Percentiles rank a stretch among this genome's conserved stretches.
Conservation (phyloP, 306 rosid genomes). For the Alnus rubra region DNA sequence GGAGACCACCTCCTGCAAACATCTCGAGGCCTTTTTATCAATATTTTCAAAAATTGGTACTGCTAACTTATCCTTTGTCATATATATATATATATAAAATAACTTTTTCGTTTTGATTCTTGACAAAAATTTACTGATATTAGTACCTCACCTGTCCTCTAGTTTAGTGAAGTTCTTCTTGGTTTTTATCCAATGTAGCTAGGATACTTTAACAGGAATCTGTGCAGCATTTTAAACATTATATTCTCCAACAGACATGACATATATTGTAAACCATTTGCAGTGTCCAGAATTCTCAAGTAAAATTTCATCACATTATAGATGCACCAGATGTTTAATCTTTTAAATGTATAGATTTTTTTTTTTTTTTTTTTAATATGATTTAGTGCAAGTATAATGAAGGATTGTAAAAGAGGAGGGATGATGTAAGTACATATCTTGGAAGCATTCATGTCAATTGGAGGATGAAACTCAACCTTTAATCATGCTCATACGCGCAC, state of each 20-base stretch:
- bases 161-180: not conserved
- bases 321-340: not conserved
- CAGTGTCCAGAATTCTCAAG: not conserved
- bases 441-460: too few species aligned
- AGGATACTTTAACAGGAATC: not conserved
- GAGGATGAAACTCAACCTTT: too few species aligned
- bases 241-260: not conserved
- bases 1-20: conserved; percentile 42
- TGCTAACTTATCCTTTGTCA: not conserved
- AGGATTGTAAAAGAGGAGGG: too few species aligned
- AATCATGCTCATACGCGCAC: too few species aligned
- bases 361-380: too few species aligned
- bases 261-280: not conserved
- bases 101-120: too few species aligned
- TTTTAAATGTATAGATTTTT: too few species aligned
- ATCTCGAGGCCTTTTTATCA: conserved; percentile 56
- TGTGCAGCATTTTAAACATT: not conserved
- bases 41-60: conserved; percentile 63
- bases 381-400: too few species aligned
- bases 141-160: not conserved
- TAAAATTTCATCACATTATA: not conserved
- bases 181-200: not conserved
- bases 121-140: not conserved
- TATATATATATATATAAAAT: too few species aligned
- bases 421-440: too few species aligned